Percentiles rank a stretch among this genome's conserved stretches.
phyloP scores from a whole-genome alignment of 306 rosid genomes.

The Quercus aquifolioides region DNA sequence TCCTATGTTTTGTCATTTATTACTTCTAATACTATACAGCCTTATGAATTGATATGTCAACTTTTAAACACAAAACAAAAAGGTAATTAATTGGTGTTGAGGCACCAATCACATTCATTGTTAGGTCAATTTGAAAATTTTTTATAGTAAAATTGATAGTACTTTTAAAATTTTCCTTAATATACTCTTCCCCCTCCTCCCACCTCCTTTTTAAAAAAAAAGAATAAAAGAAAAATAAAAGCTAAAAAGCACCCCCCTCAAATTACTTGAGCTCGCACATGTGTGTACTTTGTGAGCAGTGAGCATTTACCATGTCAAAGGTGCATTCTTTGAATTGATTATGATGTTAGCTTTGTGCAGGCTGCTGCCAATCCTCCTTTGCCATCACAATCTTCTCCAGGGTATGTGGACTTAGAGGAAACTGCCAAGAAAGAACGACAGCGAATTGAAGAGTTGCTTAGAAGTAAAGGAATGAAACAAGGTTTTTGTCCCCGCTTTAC shows the following conservation, averaged over 20 bases:
- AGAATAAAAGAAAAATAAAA: too few relatives aligned
- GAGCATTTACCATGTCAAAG: background rate
- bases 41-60: too few relatives aligned
- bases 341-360: constrained; percentile 15
- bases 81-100: too few relatives aligned
- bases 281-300: background rate
- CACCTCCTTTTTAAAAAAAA: too few relatives aligned
- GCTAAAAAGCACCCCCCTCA: too few relatives aligned
- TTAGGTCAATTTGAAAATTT: too few relatives aligned
- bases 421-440: constrained; percentile 56
- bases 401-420: constrained; percentile 37
- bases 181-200: too few relatives aligned
- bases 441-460: constrained; percentile 50
- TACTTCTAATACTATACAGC: background rate
- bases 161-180: too few relatives aligned
- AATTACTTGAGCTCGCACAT: background rate
- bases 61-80: too few relatives aligned
- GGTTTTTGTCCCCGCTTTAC: constrained; percentile 68
- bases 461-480: constrained; percentile 41
- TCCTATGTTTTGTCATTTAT: background rate
- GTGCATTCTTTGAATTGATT: constrained; percentile 10
- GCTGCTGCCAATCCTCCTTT: constrained; percentile 19
- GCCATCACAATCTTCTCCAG: constrained; percentile 28
- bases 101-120: too few relatives aligned
- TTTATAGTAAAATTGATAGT: too few relatives aligned